These are phyloP conservation scores for Skeletonema marinoi DNA, from an alignment of 108 stramenopile species.

Conservation along the genomic window DNA sequence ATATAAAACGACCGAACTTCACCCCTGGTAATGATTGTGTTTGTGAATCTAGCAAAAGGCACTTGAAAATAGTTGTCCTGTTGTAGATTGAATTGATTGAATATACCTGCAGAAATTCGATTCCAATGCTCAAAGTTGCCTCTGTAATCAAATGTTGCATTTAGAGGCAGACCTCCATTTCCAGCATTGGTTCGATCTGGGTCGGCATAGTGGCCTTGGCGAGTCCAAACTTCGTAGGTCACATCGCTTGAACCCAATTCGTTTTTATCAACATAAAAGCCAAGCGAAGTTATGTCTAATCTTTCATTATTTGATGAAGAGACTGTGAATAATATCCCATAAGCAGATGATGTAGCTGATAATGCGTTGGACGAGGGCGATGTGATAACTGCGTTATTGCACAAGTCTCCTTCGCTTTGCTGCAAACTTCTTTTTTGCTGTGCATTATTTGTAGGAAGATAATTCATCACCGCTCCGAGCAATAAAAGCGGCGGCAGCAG, in stretches of 20 bases:
- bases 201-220: constrained; percentile 27
- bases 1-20: constrained; percentile 33
- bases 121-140: constrained; percentile 21
- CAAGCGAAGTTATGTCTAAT: constrained; percentile 9
- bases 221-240: constrained; percentile 29
- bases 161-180: constrained; percentile 11
- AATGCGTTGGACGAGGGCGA: not conserved
- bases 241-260: not conserved
- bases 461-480: not conserved
- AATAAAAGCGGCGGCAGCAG: not conserved
- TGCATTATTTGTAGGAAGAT: too few species aligned
- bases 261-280: constrained; percentile 20
- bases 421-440: not conserved
- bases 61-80: constrained; percentile 19
- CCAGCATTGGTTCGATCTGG: constrained; percentile 19
- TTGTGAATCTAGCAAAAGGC: constrained; percentile 10
- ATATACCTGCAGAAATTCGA: constrained; percentile 6
- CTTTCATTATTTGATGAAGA: not conserved
- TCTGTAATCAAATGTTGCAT: constrained; percentile 21
- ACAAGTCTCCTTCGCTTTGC: not conserved
- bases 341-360: not conserved
- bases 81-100: constrained; percentile 13
- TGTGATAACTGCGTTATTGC: not conserved
- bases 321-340: constrained; percentile 31
- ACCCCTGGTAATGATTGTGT: not conserved